phyloP scores from a whole-genome alignment of 1,139 yeast genomes.

The Spathaspora sp. region DNA sequence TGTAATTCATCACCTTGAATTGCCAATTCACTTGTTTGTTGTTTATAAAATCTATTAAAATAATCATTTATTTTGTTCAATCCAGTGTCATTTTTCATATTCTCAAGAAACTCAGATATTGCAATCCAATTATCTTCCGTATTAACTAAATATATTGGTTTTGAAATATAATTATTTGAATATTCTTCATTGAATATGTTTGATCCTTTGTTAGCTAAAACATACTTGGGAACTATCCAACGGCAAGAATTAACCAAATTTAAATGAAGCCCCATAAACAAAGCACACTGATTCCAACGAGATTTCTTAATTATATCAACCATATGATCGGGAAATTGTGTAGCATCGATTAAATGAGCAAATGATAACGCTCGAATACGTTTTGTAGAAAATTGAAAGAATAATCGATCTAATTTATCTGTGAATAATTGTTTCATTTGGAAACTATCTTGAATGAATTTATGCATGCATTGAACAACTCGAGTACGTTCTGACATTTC shows the following conservation, averaged over 20 bases:
- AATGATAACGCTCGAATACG: conserved; percentile 20
- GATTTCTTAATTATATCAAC: conserved; percentile 18
- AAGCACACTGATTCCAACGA: conserved; percentile 28
- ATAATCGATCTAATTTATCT: conserved; percentile 21
- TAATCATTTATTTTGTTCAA: conserved; percentile 16
- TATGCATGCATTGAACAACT: conserved; percentile 20
- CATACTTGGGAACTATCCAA: conserved; percentile 28
- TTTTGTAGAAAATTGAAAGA: conserved; percentile 24
- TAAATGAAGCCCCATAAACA: conserved; percentile 30
- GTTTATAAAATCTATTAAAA: conserved; percentile 13
- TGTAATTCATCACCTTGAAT: conserved; percentile 23
- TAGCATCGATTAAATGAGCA: conserved; percentile 23
- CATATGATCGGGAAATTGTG: conserved; percentile 18
- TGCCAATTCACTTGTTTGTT: conserved; percentile 14
- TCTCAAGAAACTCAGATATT: conserved; percentile 17
- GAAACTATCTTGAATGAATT: conserved; percentile 19
- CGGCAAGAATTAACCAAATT: conserved; percentile 23
- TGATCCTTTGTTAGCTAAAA: conserved; percentile 15
- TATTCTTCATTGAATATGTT: conserved; percentile 22
- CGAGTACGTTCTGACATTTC: conserved; percentile 16
- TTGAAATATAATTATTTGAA: conserved; percentile 28
- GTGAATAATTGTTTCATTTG: conserved; percentile 11
- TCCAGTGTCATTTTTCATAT: conserved; percentile 11
- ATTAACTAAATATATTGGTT: conserved; percentile 25
- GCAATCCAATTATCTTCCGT: conserved; percentile 17